Base-by-base conservation (phyloP, 257 asterid species). In the Nicotiana noctiflora region DNA sequence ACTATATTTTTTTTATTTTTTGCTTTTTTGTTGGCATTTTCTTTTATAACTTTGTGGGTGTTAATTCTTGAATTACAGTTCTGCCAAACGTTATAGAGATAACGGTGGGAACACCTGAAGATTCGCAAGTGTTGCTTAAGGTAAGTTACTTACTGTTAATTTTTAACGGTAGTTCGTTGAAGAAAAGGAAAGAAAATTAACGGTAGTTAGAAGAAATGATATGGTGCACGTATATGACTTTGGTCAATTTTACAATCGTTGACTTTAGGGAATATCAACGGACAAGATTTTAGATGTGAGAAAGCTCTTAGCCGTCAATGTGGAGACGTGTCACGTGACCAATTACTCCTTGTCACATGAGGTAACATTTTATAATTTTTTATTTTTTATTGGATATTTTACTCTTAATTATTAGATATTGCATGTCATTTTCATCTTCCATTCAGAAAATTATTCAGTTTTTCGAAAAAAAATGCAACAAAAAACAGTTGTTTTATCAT, bases 241-340 rank as follows among this genome's bases (percentile, higher is more conserved):
- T 19, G 57, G 57, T 67, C 53, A 68, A 68, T 8, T 8, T 68
- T n/a, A 40, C 5, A 68, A 37, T 68, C 31, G 56, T 70, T 70
- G 77, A 70, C 15, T 46, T 46, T 49, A 96, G 99, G 97, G 99
- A 8, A 94, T 96, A 83, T 96, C 99, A 1, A 96, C 99, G 75
- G 99, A 96, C 86, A 96, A 91, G 85, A 94, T 96, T 56, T 90
- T 94, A 40, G 99, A 96, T 86, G 98, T 96, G 80, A 92, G 89
- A 90, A 96, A 87, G 90, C 90, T 96, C 65, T 46, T 96, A 70
- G 95, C 92, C 77, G 92, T 88, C 75, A 87, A 94, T 81, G 94
- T 89, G 17, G 95, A 94, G 72, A 92, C 98, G 13, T 96, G 99
- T 87, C 98, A 96, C 82, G 87, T 96, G 49, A 96, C 99, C 7